Evolutionary conservation across 148 eudicot genomes (phyloP).

Genomic region (Dianthus caryophyllus): DNA sequence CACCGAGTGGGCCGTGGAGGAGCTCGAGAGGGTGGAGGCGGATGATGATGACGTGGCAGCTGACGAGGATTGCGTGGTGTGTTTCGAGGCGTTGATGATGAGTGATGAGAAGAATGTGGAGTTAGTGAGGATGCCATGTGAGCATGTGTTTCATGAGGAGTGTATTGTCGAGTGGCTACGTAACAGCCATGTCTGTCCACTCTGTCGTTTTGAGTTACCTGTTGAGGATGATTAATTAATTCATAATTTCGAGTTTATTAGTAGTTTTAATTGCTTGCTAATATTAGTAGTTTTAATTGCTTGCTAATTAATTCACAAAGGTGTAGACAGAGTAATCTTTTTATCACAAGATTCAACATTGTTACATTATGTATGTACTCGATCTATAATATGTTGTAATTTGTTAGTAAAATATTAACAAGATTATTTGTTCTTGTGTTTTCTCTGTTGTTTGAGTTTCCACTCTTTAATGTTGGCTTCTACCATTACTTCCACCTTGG

Average conservation of each 20-base stretch:
- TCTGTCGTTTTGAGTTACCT: neutral
- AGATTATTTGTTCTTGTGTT: slow-evolving; percentile 70
- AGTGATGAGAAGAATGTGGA: too few relatives aligned
- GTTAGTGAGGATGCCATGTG: slow-evolving; percentile 3
- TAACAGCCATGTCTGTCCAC: neutral
- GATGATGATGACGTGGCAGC: neutral
- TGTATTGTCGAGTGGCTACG: neutral
- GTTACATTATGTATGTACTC: too few relatives aligned
- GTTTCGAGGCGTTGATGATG: neutral
- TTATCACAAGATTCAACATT: too few relatives aligned
- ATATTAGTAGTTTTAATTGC: too few relatives aligned
- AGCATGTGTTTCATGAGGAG: neutral
- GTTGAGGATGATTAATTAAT: too few relatives aligned
- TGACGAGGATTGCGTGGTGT: neutral
- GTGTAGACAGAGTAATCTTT: too few relatives aligned
- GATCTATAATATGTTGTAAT: too few relatives aligned
- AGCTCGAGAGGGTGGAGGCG: slow-evolving; percentile 3
- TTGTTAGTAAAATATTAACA: too few relatives aligned
- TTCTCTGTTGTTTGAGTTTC: slow-evolving; percentile 64
- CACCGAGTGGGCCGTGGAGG: neutral
- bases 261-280: too few relatives aligned
- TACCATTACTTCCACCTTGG: slow-evolving; percentile 47
- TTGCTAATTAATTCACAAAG: too few relatives aligned
- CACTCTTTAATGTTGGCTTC: slow-evolving; percentile 63
- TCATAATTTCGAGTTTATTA: too few relatives aligned